Evolutionary conservation across 2,329 filamentous ascomycete species (phyloP).

Genomic region (Emmonsiellopsis sp.): DNA sequence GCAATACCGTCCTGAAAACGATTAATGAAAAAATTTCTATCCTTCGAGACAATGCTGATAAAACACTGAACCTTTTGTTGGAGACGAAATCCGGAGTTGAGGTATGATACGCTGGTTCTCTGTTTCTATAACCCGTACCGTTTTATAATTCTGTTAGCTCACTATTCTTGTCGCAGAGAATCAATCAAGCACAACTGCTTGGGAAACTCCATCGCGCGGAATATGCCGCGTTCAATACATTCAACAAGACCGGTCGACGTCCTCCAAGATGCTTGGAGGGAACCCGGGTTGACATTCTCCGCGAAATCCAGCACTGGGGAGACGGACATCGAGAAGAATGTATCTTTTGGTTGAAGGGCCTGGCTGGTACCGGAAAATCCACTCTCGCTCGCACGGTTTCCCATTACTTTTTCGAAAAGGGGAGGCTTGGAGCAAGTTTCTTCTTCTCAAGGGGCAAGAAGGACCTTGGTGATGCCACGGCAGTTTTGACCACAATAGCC

Average conservation of each 20-base stretch:
- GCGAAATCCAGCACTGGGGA: constrained; percentile 14
- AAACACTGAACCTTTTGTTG: background rate
- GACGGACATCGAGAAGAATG: constrained; percentile 3
- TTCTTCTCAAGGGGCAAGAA: constrained; percentile 19
- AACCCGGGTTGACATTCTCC: constrained; percentile 15
- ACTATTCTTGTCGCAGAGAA: background rate
- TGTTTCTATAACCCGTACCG: background rate
- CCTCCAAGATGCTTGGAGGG: constrained; percentile 11
- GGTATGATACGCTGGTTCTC: background rate
- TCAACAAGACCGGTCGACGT: background rate
- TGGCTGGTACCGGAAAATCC: constrained; percentile 26
- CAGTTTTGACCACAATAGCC: constrained; percentile 19
- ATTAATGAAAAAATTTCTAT: background rate
- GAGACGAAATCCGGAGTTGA: background rate
- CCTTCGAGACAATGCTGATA: background rate
- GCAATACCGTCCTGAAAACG: background rate
- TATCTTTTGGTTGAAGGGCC: constrained; percentile 24
- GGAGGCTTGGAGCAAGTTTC: constrained; percentile 20
- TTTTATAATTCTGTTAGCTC: background rate
- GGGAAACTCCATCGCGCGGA: background rate
- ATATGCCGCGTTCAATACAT: background rate
- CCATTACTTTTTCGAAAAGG: constrained; percentile 3
- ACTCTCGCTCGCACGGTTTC: constrained; percentile 22
- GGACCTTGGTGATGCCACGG: constrained; percentile 12
- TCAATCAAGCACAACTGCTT: background rate